phyloP scores from a whole-genome alignment of 2,329 filamentous ascomycete genomes.

The Colletotrichum nymphaeae region DNA sequence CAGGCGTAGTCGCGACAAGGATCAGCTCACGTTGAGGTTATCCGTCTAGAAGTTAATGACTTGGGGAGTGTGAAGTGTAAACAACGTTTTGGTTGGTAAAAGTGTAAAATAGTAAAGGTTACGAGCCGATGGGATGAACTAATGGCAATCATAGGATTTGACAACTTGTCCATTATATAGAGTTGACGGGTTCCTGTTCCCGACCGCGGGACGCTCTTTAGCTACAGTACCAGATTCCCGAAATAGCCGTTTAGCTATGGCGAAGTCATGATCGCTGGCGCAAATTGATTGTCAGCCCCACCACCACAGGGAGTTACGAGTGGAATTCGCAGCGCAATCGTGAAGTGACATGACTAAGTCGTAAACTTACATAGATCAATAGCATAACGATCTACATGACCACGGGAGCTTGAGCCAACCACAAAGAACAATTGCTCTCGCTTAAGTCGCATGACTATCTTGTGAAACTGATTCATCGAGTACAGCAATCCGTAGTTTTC shows the following conservation, averaged over 20 bases:
- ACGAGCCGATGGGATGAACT: not conserved
- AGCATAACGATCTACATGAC: not conserved
- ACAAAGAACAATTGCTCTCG: not conserved
- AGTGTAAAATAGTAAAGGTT: not conserved
- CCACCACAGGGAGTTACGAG: not conserved
- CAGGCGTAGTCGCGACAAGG: no score
- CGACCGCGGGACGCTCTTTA: not conserved
- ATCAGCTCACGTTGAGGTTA: no score
- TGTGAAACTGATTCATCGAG: not conserved
- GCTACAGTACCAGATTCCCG: not conserved
- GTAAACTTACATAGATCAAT: not conserved
- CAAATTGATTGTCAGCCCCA: not conserved
- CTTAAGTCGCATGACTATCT: not conserved
- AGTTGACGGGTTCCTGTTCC: not conserved
- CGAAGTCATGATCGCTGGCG: not conserved
- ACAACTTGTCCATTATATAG: not conserved
- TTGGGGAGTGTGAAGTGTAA: not conserved
- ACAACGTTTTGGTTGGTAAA: not conserved
- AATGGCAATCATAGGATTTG: not conserved
- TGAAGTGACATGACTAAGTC: not conserved
- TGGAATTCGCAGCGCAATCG: not conserved
- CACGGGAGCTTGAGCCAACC: not conserved
- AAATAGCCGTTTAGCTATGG: not conserved
- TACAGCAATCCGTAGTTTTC: not conserved
- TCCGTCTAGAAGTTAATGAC: not conserved